These are phyloP conservation scores for Paecilomyces variotii DNA, from an alignment of 2,329 filamentous ascomycete genomes.

Conservation along the genomic window DNA sequence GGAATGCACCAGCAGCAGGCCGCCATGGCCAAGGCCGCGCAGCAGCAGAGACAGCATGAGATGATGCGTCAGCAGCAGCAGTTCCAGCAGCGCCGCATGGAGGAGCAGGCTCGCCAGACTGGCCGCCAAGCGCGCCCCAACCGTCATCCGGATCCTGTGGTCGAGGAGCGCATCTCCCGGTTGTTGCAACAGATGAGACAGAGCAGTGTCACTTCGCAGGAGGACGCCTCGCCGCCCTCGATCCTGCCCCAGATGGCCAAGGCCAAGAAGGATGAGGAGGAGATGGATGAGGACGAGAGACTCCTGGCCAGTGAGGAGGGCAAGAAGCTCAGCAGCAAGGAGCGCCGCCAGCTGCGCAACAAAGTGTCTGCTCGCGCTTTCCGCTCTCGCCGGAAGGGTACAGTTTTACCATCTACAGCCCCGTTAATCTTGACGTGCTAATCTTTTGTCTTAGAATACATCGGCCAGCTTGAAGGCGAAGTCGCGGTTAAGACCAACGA, in stretches of 20 bases:
- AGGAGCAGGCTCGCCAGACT: conserved; percentile 20
- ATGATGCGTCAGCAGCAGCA: conserved; percentile 52
- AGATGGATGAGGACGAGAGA: conserved; percentile 97
- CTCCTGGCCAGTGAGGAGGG: conserved; percentile 93
- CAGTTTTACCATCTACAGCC: conserved; percentile 21
- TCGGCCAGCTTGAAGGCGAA: conserved; percentile 84
- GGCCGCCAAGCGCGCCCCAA: conserved; percentile 22
- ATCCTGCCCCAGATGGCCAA: conserved; percentile 61
- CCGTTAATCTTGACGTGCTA: conserved; percentile 4
- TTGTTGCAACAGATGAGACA: conserved; percentile 87
- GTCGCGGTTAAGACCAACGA: conserved; percentile 78
- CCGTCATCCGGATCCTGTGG: conserved; percentile 54
- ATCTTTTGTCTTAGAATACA: conserved; percentile 66
- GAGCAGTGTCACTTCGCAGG: conserved; percentile 51
- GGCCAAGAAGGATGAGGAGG: conserved; percentile 86
- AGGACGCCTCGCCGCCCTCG: conserved; percentile 34
- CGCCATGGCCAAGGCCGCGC: conserved; percentile 64
- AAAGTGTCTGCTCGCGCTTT: conserved; percentile 98
- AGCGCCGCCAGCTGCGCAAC: conserved; percentile 93
- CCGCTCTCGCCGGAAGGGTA: conserved; percentile 96
- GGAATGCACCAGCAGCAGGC: conserved; percentile 89
- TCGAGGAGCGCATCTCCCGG: conserved; percentile 90
- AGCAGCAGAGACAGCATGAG: conserved; percentile 56
- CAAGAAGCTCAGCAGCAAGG: conserved; percentile 98
- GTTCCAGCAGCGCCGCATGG: conserved; percentile 15